phyloP scores from a whole-genome alignment of 1,284 basidiomycete species.

The Ustilago lituana region DNA sequence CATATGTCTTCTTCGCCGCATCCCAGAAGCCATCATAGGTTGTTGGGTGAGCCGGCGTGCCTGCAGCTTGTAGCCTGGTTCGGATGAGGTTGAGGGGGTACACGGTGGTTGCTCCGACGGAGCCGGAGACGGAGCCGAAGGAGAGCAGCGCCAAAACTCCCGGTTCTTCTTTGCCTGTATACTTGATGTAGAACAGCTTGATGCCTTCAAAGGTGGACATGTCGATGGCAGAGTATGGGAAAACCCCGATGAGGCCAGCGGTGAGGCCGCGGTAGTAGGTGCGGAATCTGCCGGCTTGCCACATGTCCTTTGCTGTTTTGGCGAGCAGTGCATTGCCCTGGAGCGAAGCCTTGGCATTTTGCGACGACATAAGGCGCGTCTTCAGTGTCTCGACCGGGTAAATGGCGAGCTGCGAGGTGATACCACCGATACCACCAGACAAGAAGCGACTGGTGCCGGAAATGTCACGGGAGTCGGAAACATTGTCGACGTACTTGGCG shows the following conservation, averaged over 20 bases:
- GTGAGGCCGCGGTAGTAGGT: slow-evolving; percentile 91
- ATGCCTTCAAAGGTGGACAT: slow-evolving; percentile 69
- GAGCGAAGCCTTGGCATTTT: slow-evolving; percentile 68
- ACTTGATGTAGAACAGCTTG: slow-evolving; percentile 69
- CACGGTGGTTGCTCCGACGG: slow-evolving; percentile 68
- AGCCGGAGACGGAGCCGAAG: slow-evolving; percentile 68
- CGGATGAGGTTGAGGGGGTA: slow-evolving; percentile 76
- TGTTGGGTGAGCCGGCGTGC: slow-evolving; percentile 68
- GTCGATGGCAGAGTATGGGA: slow-evolving; percentile 69
- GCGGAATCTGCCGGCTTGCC: slow-evolving; percentile 78
- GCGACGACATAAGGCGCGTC: slow-evolving; percentile 78
- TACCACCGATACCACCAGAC: slow-evolving; percentile 93
- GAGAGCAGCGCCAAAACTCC: slow-evolving; percentile 67
- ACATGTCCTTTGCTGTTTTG: slow-evolving; percentile 76
- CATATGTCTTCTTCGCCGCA: slow-evolving; percentile 82
- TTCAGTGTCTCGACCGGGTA: slow-evolving; percentile 67
- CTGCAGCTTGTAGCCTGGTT: slow-evolving; percentile 93
- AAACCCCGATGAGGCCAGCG: slow-evolving; percentile 70
- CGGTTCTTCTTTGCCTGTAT: slow-evolving; percentile 68
- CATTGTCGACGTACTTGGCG: slow-evolving; percentile 88
- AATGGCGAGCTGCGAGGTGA: slow-evolving; percentile 83
- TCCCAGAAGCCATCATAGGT: slow-evolving; percentile 86
- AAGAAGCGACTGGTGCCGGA: slow-evolving; percentile 91
- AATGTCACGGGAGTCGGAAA: slow-evolving; percentile 88
- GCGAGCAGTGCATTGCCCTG: slow-evolving; percentile 74